Evolutionary conservation across 805 yeast species (phyloP).

Genomic region (Metschnikowia lochheadii): DNA sequence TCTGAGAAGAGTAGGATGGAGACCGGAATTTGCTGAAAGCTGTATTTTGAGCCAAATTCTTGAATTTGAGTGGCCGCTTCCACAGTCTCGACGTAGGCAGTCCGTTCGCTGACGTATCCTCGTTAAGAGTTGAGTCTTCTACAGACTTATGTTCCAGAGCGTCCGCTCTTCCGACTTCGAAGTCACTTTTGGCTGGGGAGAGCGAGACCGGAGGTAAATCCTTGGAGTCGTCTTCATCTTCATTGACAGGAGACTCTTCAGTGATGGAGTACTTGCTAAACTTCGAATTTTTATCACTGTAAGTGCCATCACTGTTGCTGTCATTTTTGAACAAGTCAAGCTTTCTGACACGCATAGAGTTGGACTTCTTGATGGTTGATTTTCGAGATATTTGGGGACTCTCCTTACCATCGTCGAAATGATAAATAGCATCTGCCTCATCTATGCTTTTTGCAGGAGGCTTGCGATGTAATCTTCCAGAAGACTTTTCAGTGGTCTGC

Average conservation of each 20-base stretch:
- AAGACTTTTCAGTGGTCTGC: slow-evolving; percentile 1
- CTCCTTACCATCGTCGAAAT: slow-evolving; percentile 25
- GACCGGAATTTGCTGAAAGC: slow-evolving; percentile 33
- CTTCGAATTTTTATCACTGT: not conserved
- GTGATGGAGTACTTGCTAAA: not conserved
- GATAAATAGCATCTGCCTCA: slow-evolving; percentile 27
- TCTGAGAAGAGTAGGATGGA: slow-evolving; percentile 5
- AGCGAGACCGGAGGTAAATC: not conserved
- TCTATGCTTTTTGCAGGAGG: not conserved
- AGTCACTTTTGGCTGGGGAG: not conserved
- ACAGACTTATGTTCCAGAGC: not conserved
- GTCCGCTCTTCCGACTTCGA: not conserved
- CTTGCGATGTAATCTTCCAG: not conserved
- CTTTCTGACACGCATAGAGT: slow-evolving; percentile 40
- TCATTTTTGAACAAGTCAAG: slow-evolving; percentile 29
- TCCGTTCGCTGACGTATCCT: not conserved
- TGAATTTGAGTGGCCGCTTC: slow-evolving; percentile 8
- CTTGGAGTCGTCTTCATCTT: not conserved
- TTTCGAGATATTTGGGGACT: slow-evolving; percentile 32
- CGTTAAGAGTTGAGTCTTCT: not conserved
- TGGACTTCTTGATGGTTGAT: slow-evolving; percentile 37
- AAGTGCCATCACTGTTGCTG: not conserved
- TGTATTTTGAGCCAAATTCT: slow-evolving; percentile 31
- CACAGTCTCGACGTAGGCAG: not conserved
- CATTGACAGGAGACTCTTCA: not conserved